Conservation (phyloP, 2,329 filamentous ascomycete species). For the Penicillium sp. region DNA sequence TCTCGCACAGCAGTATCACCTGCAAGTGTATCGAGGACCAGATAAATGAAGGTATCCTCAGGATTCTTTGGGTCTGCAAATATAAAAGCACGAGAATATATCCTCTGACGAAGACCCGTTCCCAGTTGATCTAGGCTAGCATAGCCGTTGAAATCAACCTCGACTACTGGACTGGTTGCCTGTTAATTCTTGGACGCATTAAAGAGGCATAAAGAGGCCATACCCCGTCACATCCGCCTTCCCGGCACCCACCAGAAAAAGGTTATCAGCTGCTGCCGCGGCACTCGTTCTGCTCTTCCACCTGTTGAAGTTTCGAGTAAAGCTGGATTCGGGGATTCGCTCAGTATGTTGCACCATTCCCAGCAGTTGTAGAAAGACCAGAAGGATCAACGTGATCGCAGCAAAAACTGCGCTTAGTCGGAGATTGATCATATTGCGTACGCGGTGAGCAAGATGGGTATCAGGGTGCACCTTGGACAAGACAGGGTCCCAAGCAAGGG, state of each 20-base stretch:
- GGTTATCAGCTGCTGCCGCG: conserved; percentile 33
- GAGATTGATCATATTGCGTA: conserved; percentile 30
- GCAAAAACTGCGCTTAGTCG: conserved; percentile 26
- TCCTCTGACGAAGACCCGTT: conserved; percentile 78
- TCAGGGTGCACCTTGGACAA: conserved; percentile 5
- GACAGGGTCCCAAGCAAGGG: background rate
- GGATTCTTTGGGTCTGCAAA: conserved; percentile 67
- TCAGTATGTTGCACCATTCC: conserved; percentile 20
- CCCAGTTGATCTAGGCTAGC: conserved; percentile 81
- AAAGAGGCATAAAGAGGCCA: background rate
- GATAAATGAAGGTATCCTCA: conserved; percentile 75
- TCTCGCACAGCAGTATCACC: conserved; percentile 86
- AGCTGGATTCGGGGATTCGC: conserved; percentile 13
- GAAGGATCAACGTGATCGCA: conserved; percentile 25
- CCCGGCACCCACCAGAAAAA: conserved; percentile 67
- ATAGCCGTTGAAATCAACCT: conserved; percentile 90
- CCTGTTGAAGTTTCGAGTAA: conserved; percentile 18
- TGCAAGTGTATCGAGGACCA: conserved; percentile 82
- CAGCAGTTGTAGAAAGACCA: conserved; percentile 35
- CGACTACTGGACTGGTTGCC: conserved; percentile 70
- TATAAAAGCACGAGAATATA: conserved; percentile 89
- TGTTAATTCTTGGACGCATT: background rate
- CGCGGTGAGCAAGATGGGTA: background rate
- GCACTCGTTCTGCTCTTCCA: conserved; percentile 26
- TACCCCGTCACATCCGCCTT: conserved; percentile 74